Evolutionary conservation across 345 rosid genomes (phyloP).

Genomic region (Mercurialis annua): DNA sequence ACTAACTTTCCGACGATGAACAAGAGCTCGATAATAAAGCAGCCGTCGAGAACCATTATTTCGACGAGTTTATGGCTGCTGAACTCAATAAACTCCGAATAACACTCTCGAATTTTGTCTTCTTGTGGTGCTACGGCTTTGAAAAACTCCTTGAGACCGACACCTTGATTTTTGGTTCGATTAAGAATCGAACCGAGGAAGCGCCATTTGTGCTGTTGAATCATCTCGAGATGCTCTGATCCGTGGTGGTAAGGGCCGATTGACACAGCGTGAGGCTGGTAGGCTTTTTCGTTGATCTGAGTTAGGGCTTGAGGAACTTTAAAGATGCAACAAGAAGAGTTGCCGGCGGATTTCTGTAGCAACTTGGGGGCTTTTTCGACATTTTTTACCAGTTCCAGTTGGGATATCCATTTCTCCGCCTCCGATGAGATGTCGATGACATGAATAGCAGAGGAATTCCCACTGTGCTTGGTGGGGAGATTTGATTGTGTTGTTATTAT

Average conservation of each 20-base stretch:
- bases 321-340: slow-evolving; percentile 41
- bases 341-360: slow-evolving; percentile 34
- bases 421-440: not conserved
- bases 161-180: not conserved
- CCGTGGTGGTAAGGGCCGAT: slow-evolving; percentile 49
- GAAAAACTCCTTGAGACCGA: not conserved
- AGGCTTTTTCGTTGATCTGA: slow-evolving; percentile 31
- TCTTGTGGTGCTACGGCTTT: not conserved
- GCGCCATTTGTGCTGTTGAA: slow-evolving; percentile 43
- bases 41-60: slow-evolving; percentile 58
- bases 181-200: not conserved
- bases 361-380: slow-evolving; percentile 21
- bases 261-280: slow-evolving; percentile 44
- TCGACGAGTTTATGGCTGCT: slow-evolving; percentile 20
- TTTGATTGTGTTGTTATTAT: not conserved
- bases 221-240: slow-evolving; percentile 31
- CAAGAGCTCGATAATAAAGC: slow-evolving; percentile 55
- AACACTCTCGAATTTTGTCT: not conserved
- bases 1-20: slow-evolving; percentile 40
- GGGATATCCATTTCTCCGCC: slow-evolving; percentile 14
- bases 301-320: slow-evolving; percentile 41
- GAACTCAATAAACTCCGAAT: not conserved
- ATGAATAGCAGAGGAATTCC: not conserved
- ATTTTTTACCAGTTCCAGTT: slow-evolving; percentile 19
- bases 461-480: not conserved